Percentiles rank a stretch among this genome's conserved stretches.
These are phyloP conservation scores for Eryngium alpinum DNA, from an alignment of 140 eudicot species.

Conservation along the genomic window DNA sequence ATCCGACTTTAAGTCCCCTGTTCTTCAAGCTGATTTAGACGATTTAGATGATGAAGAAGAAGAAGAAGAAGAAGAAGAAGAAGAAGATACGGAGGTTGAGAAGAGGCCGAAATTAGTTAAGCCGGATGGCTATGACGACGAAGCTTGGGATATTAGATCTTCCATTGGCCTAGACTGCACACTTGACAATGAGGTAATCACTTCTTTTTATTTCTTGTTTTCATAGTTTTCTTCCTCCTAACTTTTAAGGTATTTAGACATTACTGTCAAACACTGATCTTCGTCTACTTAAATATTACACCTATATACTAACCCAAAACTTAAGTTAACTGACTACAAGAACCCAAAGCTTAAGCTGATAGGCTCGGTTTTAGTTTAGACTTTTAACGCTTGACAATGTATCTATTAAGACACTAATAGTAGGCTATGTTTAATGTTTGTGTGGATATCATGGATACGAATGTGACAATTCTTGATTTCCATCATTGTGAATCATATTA, in stretches of 20 bases:
- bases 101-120: slow-evolving; percentile 11
- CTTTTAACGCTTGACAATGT: too few species aligned
- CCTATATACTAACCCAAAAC: too few species aligned
- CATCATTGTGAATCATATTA: neutral
- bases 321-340: too few species aligned
- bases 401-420: too few species aligned
- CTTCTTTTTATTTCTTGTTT: neutral
- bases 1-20: slow-evolving; percentile 15
- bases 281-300: too few species aligned
- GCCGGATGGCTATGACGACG: slow-evolving; percentile 37
- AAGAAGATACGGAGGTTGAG: neutral
- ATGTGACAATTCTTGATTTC: neutral
- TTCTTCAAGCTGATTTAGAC: slow-evolving; percentile 39
- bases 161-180: slow-evolving; percentile 70
- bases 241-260: neutral
- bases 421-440: neutral
- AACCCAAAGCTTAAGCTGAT: too few species aligned
- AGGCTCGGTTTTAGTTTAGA: too few species aligned
- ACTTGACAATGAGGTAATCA: slow-evolving; percentile 73
- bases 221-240: neutral
- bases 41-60: slow-evolving; percentile 22
- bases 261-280: neutral
- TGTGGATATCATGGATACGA: neutral
- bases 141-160: slow-evolving; percentile 53
- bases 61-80: neutral